phyloP scores from a whole-genome alignment of 2,329 filamentous ascomycete species.

The Venturia oleaginea region DNA sequence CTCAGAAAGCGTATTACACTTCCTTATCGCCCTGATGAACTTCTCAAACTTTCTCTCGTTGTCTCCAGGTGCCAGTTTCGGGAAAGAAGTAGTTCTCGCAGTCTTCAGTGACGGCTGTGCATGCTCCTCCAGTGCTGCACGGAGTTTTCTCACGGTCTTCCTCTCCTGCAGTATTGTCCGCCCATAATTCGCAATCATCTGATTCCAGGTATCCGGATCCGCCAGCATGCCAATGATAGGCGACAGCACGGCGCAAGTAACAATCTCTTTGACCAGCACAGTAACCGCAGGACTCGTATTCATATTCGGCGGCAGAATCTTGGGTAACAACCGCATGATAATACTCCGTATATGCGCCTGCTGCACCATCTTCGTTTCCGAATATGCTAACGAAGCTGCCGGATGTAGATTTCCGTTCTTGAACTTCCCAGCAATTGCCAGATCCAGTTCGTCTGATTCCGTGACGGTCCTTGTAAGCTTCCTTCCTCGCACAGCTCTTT shows the following conservation, averaged over 20 bases:
- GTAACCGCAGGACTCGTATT: slow-evolving; percentile 72
- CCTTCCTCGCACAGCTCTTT: slow-evolving; percentile 74
- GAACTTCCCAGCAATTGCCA: slow-evolving; percentile 93
- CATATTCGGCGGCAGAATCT: slow-evolving; percentile 63
- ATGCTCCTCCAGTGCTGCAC: slow-evolving; percentile 88
- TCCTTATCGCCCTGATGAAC: slow-evolving; percentile 81
- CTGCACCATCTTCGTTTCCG: slow-evolving; percentile 74
- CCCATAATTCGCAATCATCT: slow-evolving; percentile 79
- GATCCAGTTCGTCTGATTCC: slow-evolving; percentile 89
- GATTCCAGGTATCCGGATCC: slow-evolving; percentile 96
- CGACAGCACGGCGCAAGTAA: slow-evolving; percentile 82
- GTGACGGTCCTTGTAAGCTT: slow-evolving; percentile 85
- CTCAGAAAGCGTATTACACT: slow-evolving; percentile 85
- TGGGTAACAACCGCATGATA: slow-evolving; percentile 62
- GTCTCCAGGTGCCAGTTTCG: slow-evolving; percentile 70
- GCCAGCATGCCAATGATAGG: slow-evolving; percentile 72
- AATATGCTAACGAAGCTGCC: slow-evolving; percentile 72
- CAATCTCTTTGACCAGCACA: slow-evolving; percentile 75
- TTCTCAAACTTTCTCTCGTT: slow-evolving; percentile 90
- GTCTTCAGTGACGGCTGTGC: slow-evolving; percentile 68
- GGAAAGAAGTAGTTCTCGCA: slow-evolving; percentile 59
- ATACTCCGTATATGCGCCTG: slow-evolving; percentile 79
- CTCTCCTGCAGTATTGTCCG: slow-evolving; percentile 83
- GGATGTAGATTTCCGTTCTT: slow-evolving; percentile 79
- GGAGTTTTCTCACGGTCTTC: slow-evolving; percentile 84